Evolutionary conservation across 768 basidiomycete species (phyloP).

Genomic region (Lactifluus hygrophoroides): DNA sequence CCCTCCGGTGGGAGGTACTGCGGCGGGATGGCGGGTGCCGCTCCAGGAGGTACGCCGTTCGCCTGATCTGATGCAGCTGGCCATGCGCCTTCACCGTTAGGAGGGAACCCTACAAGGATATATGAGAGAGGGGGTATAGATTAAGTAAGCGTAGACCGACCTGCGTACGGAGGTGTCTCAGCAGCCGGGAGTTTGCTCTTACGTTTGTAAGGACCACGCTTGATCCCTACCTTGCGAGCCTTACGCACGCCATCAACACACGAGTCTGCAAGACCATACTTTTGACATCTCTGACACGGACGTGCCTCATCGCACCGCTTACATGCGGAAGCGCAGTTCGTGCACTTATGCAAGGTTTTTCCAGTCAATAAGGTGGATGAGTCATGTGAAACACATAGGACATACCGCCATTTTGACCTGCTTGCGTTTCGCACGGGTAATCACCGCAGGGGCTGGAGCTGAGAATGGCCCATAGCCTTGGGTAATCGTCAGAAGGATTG

Average conservation of each 20-base stretch:
- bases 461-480: constrained; percentile 21
- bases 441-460: constrained; percentile 23
- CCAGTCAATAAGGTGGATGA: constrained; percentile 2
- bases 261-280: constrained; percentile 49
- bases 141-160: constrained; percentile 6
- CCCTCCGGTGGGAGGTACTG: constrained; percentile 32
- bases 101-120: constrained; percentile 17
- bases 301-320: constrained; percentile 51
- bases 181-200: constrained; percentile 31
- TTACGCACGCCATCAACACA: constrained; percentile 56
- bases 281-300: constrained; percentile 55
- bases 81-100: constrained; percentile 30
- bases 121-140: not conserved
- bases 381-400: constrained; percentile 9
- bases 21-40: constrained; percentile 25
- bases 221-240: constrained; percentile 54
- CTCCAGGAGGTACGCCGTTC: constrained; percentile 20
- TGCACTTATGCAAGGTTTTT: constrained; percentile 32
- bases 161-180: constrained; percentile 23
- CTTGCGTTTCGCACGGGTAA: constrained; percentile 37
- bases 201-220: constrained; percentile 50
- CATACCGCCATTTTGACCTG: constrained; percentile 54
- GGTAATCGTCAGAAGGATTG: not conserved
- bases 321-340: constrained; percentile 49
- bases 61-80: constrained; percentile 18